Evolutionary conservation across 441 rosid genomes (phyloP), one percentile per base, ranked within the genome.

Genomic region (Gossypium trilobum): DNA sequence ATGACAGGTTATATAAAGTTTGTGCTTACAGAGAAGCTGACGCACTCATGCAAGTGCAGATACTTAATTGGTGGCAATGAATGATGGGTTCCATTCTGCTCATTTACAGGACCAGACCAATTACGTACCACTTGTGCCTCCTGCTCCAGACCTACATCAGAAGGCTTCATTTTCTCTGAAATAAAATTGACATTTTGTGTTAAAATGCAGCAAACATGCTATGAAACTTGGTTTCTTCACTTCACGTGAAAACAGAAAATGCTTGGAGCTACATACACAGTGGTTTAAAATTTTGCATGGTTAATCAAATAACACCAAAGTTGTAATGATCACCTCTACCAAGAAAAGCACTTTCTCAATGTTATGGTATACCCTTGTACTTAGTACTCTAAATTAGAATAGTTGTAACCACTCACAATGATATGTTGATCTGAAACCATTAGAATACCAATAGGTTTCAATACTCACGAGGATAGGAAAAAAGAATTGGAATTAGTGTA

Each of bases 41-140:
- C 96, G 74, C 97, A 89, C 81, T 92, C 97, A 33, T 95, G 93
- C 70, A 95, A 84, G 31, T 86, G 92, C 77, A 95, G 76, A 81
- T 92, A 95, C 76, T 91, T 92, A 70, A 92, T 89, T 42, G 95
- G 93, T 11, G 85, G 33, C 16, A 57, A 57, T 57, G 83, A 23
- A 51, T 80, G 86, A 74, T 80, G 82, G 64, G 56, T 78, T 56
- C 88, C 90, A 79, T 91, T 90, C 56, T 79, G 75, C 63, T 82
- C 87, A 23, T 66, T 48, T 7, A 57, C 33, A 57, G 61, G 61
- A 57, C 33, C 61, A 57, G 61, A 57, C 61, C 61, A 57, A 23
- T 22, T 57, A 22, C 61, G 33, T 57, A 57, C 57, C 52, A 69
- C 27, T 66, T 83, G 87, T 0, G 86, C 85, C 73, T 84, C 88